A percentile compares a stretch with the other conserved stretches of the same genome.
phyloP scores from a whole-genome alignment of 352 stramenopile species.

The Pythium apleroticum region DNA sequence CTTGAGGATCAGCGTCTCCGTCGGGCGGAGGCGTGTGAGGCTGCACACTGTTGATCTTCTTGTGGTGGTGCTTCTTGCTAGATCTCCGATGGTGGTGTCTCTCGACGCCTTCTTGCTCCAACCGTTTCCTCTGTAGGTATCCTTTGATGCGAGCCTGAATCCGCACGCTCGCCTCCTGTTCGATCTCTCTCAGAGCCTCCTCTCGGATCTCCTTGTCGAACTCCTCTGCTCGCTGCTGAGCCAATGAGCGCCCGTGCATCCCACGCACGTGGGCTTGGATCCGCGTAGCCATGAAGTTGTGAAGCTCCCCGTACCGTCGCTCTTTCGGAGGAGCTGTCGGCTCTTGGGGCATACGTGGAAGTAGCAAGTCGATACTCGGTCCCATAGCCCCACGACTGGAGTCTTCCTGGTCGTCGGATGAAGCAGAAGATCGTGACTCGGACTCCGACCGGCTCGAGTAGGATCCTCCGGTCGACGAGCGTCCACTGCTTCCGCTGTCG shows the following conservation, averaged over 20 bases:
- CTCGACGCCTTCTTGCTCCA: not conserved
- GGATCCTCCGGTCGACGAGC: slow-evolving; percentile 7
- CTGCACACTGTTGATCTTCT: slow-evolving; percentile 16
- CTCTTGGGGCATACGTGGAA: slow-evolving; percentile 7
- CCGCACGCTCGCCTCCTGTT: slow-evolving; percentile 26
- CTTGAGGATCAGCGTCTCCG: slow-evolving; percentile 20
- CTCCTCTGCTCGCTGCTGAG: slow-evolving; percentile 20
- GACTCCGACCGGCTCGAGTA: not conserved
- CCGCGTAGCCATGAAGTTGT: slow-evolving; percentile 35
- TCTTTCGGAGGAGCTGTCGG: slow-evolving; percentile 1
- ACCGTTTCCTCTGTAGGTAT: slow-evolving; percentile 24
- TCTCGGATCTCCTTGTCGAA: slow-evolving; percentile 40
- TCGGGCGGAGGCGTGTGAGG: not conserved
- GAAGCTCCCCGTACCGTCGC: slow-evolving; percentile 7
- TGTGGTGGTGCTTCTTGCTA: slow-evolving; percentile 8
- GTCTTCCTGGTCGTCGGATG: not conserved
- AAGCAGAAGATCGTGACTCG: not conserved
- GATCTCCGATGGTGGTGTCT: not conserved
- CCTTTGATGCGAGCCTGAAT: slow-evolving; percentile 49
- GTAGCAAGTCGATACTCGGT: slow-evolving; percentile 13
- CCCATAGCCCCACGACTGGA: not conserved
- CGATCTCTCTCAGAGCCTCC: slow-evolving; percentile 41
- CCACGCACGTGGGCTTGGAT: slow-evolving; percentile 46
- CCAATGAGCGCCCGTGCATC: slow-evolving; percentile 27
- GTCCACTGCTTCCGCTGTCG: not conserved